Evolutionary conservation across 2,329 filamentous ascomycete genomes (phyloP).

Genomic region (Harringtonia lauricola): DNA sequence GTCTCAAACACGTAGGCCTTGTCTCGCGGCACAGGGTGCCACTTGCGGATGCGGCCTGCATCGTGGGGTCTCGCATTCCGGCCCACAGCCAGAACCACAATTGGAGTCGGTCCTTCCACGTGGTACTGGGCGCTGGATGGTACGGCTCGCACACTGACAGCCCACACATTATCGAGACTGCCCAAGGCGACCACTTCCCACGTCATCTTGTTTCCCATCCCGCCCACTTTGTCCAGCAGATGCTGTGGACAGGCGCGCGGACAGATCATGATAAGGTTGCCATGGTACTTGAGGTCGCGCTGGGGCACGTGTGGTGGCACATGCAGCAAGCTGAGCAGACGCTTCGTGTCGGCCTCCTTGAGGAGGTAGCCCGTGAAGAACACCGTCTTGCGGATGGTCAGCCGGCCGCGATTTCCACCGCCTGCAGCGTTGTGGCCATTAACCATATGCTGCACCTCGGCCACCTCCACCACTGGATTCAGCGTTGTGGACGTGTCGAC

Average conservation of each 20-base stretch:
- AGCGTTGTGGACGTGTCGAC: slow-evolving; percentile 62
- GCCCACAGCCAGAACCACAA: slow-evolving; percentile 72
- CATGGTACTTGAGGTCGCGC: slow-evolving; percentile 67
- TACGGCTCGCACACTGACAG: slow-evolving; percentile 65
- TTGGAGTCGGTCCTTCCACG: slow-evolving; percentile 67
- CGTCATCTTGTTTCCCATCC: slow-evolving; percentile 68
- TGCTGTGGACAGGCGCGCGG: slow-evolving; percentile 61
- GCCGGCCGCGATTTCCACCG: slow-evolving; percentile 26
- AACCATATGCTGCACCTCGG: slow-evolving; percentile 80
- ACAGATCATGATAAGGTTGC: slow-evolving; percentile 84
- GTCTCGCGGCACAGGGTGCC: slow-evolving; percentile 64
- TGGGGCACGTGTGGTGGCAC: slow-evolving; percentile 46
- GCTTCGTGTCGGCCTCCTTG: slow-evolving; percentile 56
- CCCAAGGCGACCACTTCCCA: slow-evolving; percentile 77
- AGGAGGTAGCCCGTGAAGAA: slow-evolving; percentile 93
- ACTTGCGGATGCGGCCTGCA: slow-evolving; percentile 70
- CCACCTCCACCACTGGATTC: slow-evolving; percentile 68
- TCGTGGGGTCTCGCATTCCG: slow-evolving; percentile 69
- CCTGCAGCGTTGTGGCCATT: slow-evolving; percentile 69
- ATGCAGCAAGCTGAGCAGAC: slow-evolving; percentile 58
- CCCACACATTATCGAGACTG: slow-evolving; percentile 76
- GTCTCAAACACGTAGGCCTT: slow-evolving; percentile 70
- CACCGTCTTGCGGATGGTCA: slow-evolving; percentile 75
- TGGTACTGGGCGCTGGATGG: slow-evolving; percentile 51
- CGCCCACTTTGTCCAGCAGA: slow-evolving; percentile 75